A percentile compares a stretch with the other conserved stretches of the same genome.
Conservation (phyloP, 2,329 filamentous ascomycete species). For the Fonsecaea multimorphosa region DNA sequence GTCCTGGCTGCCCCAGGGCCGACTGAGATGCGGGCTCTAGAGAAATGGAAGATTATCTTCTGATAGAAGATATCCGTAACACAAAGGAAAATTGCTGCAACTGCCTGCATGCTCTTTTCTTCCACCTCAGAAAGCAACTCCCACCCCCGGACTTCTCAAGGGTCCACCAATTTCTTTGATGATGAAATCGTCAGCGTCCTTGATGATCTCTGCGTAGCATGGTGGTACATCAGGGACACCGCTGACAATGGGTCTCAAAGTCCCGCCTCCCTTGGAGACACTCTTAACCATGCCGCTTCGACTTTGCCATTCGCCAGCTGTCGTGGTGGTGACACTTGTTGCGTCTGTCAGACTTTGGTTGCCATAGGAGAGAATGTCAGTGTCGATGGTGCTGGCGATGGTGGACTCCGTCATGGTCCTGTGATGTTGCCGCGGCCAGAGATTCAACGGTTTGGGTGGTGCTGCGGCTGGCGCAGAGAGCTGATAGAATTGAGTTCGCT, state of each 20-base stretch:
- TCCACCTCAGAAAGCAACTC: constrained; percentile 33
- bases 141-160: constrained; percentile 35
- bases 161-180: constrained; percentile 37
- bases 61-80: constrained; percentile 22
- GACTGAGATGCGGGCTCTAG: background rate
- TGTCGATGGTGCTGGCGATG: constrained; percentile 36
- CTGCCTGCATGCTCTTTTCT: background rate
- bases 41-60: background rate
- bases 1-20: constrained; percentile 6
- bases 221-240: constrained; percentile 32
- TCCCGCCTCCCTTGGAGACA: constrained; percentile 22
- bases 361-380: constrained; percentile 33
- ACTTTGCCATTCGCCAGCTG: constrained; percentile 27
- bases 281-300: constrained; percentile 32
- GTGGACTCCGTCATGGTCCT: constrained; percentile 38
- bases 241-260: constrained; percentile 28
- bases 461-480: constrained; percentile 31
- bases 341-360: constrained; percentile 34
- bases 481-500: constrained; percentile 39
- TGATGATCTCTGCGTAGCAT: constrained; percentile 27
- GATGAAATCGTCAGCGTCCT: constrained; percentile 18
- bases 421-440: constrained; percentile 30
- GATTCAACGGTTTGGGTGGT: constrained; percentile 29
- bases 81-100: constrained; percentile 12
- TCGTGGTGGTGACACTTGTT: constrained; percentile 30